Conservation (phyloP, 345 rosid species). For the Citrus australasica region DNA sequence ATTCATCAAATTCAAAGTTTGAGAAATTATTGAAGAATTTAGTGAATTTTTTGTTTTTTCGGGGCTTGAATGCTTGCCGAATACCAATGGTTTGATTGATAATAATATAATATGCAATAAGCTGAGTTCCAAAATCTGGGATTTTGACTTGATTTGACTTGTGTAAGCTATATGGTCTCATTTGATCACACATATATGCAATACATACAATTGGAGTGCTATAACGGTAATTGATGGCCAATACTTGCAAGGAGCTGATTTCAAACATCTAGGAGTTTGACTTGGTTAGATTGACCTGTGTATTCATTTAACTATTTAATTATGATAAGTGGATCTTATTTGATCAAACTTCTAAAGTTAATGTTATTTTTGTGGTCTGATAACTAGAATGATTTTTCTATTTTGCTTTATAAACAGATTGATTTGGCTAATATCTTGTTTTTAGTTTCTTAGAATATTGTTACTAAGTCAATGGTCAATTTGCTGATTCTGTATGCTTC, state of each 20-base stretch:
- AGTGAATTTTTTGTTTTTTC: neutral
- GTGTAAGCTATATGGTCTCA: neutral
- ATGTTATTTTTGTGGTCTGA: neutral
- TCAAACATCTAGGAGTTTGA: neutral
- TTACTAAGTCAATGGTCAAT: neutral
- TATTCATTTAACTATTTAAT: neutral
- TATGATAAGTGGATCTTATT: neutral
- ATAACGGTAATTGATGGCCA: neutral
- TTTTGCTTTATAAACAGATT: neutral
- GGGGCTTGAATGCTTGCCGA: neutral
- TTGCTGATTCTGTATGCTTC: constrained; percentile 10
- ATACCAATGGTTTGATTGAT: neutral
- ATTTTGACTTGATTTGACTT: neutral
- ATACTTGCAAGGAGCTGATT: neutral
- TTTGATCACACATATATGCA: neutral
- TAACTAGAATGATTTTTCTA: neutral
- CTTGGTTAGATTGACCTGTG: neutral
- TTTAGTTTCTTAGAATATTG: neutral
- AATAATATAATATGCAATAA: neutral
- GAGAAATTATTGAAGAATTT: neutral
- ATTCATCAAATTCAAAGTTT: neutral
- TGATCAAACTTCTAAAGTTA: neutral
- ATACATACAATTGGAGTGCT: neutral
- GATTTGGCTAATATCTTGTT: neutral
- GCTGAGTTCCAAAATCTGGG: neutral